Conservation (phyloP, 2,329 filamentous ascomycete genomes). For the Sarocladium strictum region DNA sequence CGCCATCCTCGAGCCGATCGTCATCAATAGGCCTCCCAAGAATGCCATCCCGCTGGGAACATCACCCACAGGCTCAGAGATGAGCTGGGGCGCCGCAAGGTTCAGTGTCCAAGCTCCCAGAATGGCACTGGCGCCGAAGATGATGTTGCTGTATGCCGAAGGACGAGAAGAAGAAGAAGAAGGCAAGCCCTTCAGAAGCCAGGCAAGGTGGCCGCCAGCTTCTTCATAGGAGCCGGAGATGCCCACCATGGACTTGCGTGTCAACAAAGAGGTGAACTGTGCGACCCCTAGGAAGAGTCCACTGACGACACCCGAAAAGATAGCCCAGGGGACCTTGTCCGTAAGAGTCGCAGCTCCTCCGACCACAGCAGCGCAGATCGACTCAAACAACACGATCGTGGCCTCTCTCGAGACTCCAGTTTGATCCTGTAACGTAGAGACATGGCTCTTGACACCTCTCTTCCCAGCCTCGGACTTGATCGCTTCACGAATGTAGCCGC, state of each 20-base stretch:
- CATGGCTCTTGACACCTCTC: constrained; percentile 19
- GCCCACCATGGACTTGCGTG: constrained; percentile 50
- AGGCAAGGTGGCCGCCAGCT: constrained; percentile 47
- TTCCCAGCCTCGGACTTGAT: constrained; percentile 23
- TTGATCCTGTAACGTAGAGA: constrained; percentile 30
- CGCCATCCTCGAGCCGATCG: constrained; percentile 54
- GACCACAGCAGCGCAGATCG: constrained; percentile 34
- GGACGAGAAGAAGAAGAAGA: constrained; percentile 17
- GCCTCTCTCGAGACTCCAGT: constrained; percentile 32
- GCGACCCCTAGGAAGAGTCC: constrained; percentile 53
- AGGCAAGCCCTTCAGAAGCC: constrained; percentile 18
- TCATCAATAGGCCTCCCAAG: constrained; percentile 50
- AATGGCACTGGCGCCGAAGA: constrained; percentile 48
- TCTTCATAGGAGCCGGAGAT: constrained; percentile 59
- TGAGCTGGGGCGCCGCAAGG: constrained; percentile 24
- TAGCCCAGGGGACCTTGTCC: neutral
- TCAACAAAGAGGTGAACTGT: constrained; percentile 49
- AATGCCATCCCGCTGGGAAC: constrained; percentile 34
- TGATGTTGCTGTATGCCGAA: constrained; percentile 34
- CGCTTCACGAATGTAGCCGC: constrained; percentile 33
- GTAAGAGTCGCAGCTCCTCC: constrained; percentile 27
- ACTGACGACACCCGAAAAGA: constrained; percentile 39
- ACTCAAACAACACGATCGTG: constrained; percentile 37
- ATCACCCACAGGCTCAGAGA: constrained; percentile 19
- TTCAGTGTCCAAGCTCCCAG: constrained; percentile 38